Conservation (phyloP, 768 basidiomycete species). For the Leucocoprinus leucothites region DNA sequence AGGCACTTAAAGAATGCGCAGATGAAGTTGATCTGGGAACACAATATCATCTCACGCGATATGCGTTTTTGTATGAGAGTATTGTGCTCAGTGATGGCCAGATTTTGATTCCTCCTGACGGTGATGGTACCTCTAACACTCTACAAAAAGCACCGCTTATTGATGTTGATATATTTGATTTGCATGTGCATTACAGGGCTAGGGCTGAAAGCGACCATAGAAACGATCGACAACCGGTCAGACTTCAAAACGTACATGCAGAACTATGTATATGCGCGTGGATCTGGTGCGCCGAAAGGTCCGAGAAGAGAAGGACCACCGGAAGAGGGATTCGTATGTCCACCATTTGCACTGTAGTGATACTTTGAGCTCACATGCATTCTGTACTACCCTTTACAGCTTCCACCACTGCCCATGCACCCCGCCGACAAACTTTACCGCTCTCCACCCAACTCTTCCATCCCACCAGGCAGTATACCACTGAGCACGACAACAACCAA, state of each 20-base stretch:
- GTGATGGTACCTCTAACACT: constrained; percentile 52
- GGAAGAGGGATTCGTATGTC: constrained; percentile 92
- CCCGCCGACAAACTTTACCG: constrained; percentile 20
- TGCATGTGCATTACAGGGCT: constrained; percentile 30
- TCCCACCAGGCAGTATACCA: constrained; percentile 7
- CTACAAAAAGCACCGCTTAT: neutral
- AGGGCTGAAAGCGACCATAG: constrained; percentile 83
- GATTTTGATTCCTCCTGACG: constrained; percentile 71
- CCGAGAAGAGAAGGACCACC: constrained; percentile 85
- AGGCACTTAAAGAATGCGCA: constrained; percentile 91
- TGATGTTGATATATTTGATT: neutral
- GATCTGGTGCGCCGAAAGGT: constrained; percentile 54
- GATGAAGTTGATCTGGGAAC: constrained; percentile 98
- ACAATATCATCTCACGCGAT: constrained; percentile 94
- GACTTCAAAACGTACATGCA: constrained; percentile 99
- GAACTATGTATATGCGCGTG: constrained; percentile 91
- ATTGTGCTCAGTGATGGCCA: constrained; percentile 87
- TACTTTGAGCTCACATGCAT: constrained; percentile 11
- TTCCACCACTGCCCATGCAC: constrained; percentile 57
- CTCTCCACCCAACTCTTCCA: constrained; percentile 15
- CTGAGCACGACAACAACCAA: neutral
- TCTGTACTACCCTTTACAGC: constrained; percentile 29
- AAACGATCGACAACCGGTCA: constrained; percentile 88
- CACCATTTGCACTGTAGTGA: constrained; percentile 3
- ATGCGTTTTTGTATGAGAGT: constrained; percentile 92